Conservation (phyloP, 2,329 filamentous ascomycete species). For the Podosphaera fusca region DNA sequence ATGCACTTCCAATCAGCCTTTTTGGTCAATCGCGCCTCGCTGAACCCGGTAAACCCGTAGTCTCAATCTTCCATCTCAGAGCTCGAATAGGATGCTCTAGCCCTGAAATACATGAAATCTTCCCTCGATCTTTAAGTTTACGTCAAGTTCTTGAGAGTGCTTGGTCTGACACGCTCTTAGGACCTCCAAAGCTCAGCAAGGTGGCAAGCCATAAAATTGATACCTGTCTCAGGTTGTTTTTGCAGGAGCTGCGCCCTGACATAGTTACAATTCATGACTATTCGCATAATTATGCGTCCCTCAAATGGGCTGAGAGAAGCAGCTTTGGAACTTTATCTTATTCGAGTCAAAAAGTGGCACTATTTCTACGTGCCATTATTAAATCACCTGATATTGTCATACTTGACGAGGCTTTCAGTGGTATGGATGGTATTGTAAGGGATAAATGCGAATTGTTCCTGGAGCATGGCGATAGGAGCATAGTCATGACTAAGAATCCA, state of each 20-base stretch:
- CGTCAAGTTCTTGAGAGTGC: slow-evolving; percentile 61
- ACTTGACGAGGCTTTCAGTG: slow-evolving; percentile 70
- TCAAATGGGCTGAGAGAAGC: slow-evolving; percentile 42
- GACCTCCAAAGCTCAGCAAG: slow-evolving; percentile 36
- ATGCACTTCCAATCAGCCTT: slow-evolving; percentile 64
- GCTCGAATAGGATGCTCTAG: slow-evolving; percentile 76
- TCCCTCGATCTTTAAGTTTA: slow-evolving; percentile 54
- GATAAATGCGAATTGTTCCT: slow-evolving; percentile 75
- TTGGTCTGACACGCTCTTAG: slow-evolving; percentile 71
- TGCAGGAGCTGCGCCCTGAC: slow-evolving; percentile 32
- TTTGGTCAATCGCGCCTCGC: slow-evolving; percentile 70
- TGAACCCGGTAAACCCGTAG: slow-evolving; percentile 37
- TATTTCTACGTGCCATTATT: slow-evolving; percentile 64
- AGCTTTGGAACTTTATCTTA: slow-evolving; percentile 57
- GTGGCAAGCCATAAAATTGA: slow-evolving; percentile 37
- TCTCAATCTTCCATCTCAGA: slow-evolving; percentile 87
- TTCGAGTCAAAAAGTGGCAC: slow-evolving; percentile 58
- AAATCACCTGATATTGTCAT: slow-evolving; percentile 65
- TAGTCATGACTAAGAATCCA: no score
- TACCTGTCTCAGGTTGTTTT: slow-evolving; percentile 53
- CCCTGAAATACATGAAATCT: slow-evolving; percentile 83
- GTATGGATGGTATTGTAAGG: slow-evolving; percentile 60
- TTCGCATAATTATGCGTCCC: slow-evolving; percentile 1
- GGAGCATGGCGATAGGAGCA: slow-evolving; percentile 23
- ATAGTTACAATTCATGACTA: neutral